Evolutionary conservation across 2,329 filamentous ascomycete genomes (phyloP), one percentile per base, ranked within the genome.

Genomic region (Emmonsiellopsis sp.): DNA sequence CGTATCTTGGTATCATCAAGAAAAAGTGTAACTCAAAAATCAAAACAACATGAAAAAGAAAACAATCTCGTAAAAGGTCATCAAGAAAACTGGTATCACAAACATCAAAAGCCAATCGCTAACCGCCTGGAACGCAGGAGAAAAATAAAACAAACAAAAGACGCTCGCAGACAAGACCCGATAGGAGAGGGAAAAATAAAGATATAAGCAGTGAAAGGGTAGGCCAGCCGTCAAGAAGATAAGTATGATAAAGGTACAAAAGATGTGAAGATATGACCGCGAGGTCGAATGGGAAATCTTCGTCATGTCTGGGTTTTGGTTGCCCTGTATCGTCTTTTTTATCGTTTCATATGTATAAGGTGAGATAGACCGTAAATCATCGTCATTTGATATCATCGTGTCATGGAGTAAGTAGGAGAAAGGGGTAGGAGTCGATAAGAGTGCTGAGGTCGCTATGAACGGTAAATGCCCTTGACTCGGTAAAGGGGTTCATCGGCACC

Each of bases 31-130:
- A 47, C 34, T n/a, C 5, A 11, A 2, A 34, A 34, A 46, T 46
- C 15, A 11, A 48, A 26, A 49, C 20, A 49, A 8, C 32, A 51
- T 44, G 31, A 7, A 44, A 45, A 37, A 52, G 26, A 34, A 8
- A 32, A n/a, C 16, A 35, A 37, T 44, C 7, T 45, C 41, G 32
- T 41, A 15, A 52, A 37, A 30, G 41, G 30, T 51, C 49, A 51
- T 51, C 38, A 51, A 15, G n/a, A 38, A 38, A 9, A 44, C 35
- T 52, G 50, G 50, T 52, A 52, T 52, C 50, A 45, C 35, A 52
- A 30, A 46, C 37, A 15, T 3, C 34, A 41, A 13, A 51, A 34
- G 2, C 30, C 20, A 20, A 45, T 31, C 47, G 47, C 47, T 49
- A 15, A 26, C 35, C 35, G 31, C 47, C 47, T 32, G 49, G 30